Base-by-base conservation (phyloP, 139 green algal genomes). In the Cymbomonas tetramitiformis region DNA sequence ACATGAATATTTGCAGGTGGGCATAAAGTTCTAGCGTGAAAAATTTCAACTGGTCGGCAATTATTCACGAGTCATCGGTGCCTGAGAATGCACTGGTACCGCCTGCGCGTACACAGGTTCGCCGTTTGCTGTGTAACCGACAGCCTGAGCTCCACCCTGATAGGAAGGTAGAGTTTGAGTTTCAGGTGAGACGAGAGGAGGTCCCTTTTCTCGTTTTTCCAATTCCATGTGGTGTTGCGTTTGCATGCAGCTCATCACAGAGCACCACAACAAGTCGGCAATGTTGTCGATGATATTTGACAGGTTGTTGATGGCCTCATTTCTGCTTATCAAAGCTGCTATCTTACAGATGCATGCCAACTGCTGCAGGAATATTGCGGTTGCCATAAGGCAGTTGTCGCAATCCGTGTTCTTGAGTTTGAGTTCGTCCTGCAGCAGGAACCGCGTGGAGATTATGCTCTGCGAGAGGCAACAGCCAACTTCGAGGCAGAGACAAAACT, bases 401-500 rank as follows among this genome's bases (percentile, higher is more conserved):
- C 36, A 44, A 44, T 12, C 36, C 12, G 36, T 44, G 12, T 12
- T 44, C 36, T 44, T 15, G 12, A 44, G 36, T 15, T 12, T 10
- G 15, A 65, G 12, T 28, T 65, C 57, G 46, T 65, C 57, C 29
- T 76, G 68, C 0, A 76, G 21, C 30, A 76, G 47, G 47, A 68
- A 76, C 18, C 68, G 69, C n/a, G 68, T 78, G 23, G 61, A 19
- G 2, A 46, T 28, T 15, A 76, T 67, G 15, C 58, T 73, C 21
- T 64, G 18, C 10, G 67, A 25, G 28, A 76, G 76, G 50, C 68
- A 76, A 2, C 58, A 66, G 30, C 59, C 56, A 24, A 62, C 51
- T 52, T 76, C 68, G 9, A 74, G 1, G 49, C 61, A 63, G 12
- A 76, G 68, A 41, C 68, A 76, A 39, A 55, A 72, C 39, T 59